Evolutionary conservation across 352 stramenopile species (phyloP).

Genomic region (Globisporangium acanthophoron): DNA sequence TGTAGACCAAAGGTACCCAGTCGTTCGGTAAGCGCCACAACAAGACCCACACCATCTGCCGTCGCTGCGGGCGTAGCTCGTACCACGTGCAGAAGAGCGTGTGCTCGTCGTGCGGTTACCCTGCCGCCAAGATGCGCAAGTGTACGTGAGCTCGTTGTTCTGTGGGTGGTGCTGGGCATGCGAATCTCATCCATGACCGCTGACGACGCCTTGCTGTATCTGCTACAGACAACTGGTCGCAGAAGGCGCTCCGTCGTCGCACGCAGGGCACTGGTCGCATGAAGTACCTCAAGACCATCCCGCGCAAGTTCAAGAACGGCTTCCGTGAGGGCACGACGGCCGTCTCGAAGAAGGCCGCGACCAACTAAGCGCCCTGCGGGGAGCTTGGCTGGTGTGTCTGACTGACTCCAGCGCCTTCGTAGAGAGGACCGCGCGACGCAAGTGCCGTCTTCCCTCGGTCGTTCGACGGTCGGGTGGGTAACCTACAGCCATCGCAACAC

Average conservation of each 20-base stretch:
- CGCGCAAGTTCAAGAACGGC: constrained; percentile 99
- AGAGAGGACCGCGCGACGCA: constrained; percentile 6
- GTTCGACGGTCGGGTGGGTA: constrained; percentile 26
- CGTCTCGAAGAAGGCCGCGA: constrained; percentile 87
- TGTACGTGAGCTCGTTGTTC: constrained; percentile 46
- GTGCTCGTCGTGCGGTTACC: constrained; percentile 99
- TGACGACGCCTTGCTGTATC: background rate
- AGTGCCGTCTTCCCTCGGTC: background rate
- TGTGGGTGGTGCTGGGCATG: background rate
- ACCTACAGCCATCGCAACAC: constrained; percentile 9
- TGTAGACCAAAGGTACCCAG: constrained; percentile 99
- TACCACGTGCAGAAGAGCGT: constrained; percentile 99
- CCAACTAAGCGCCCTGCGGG: constrained; percentile 60
- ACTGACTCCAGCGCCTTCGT: background rate
- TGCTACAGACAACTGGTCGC: constrained; percentile 90
- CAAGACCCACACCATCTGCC: constrained; percentile 99
- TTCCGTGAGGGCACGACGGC: constrained; percentile 94
- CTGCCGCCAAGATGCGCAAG: constrained; percentile 96
- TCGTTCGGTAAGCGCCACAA: constrained; percentile 99
- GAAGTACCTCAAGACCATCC: constrained; percentile 98
- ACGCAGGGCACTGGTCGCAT: constrained; percentile 97
- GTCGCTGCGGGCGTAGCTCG: constrained; percentile 97
- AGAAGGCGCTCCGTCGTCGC: constrained; percentile 97
- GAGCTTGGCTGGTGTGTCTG: constrained; percentile 1
- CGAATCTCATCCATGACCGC: background rate